phyloP scores from a whole-genome alignment of 176 grass and related monocot genomes.

The Juncus inflexus region DNA sequence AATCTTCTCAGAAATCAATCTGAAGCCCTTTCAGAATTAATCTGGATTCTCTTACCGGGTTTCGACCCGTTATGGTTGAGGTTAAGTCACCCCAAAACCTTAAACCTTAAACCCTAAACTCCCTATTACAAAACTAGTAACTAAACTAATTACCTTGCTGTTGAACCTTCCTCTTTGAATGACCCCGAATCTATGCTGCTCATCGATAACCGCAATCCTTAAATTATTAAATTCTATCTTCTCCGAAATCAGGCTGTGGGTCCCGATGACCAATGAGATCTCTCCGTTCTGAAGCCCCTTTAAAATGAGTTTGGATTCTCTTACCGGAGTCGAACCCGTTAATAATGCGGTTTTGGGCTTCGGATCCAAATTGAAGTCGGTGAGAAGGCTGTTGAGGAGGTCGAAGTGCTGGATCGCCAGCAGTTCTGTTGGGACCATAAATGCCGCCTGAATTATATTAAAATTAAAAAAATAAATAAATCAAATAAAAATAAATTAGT shows the following conservation, averaged over 20 bases:
- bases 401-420: slow-evolving; percentile 87
- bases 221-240: slow-evolving; percentile 67
- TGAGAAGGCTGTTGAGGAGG: slow-evolving; percentile 51
- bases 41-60: slow-evolving; percentile 57
- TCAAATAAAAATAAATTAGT: no score
- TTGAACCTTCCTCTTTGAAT: slow-evolving; percentile 86
- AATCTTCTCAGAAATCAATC: slow-evolving; percentile 76
- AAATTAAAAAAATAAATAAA: no score
- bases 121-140: no score
- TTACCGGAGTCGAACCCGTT: slow-evolving; percentile 77
- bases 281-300: slow-evolving; percentile 71
- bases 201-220: slow-evolving; percentile 78
- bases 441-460: no score
- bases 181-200: slow-evolving; percentile 86
- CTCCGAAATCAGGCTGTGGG: slow-evolving; percentile 79
- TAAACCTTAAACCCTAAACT: no score
- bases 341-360: slow-evolving; percentile 80
- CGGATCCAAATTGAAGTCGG: no score
- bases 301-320: slow-evolving; percentile 61
- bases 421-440: slow-evolving; percentile 68
- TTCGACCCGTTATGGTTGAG: slow-evolving; percentile 85
- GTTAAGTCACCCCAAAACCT: background rate
- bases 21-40: slow-evolving; percentile 70
- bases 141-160: slow-evolving; percentile 51
- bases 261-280: slow-evolving; percentile 88